A percentile compares a stretch with the other conserved stretches of the same genome.
phyloP scores from a whole-genome alignment of 208 protist species.

The Trypanosoma congolense region DNA sequence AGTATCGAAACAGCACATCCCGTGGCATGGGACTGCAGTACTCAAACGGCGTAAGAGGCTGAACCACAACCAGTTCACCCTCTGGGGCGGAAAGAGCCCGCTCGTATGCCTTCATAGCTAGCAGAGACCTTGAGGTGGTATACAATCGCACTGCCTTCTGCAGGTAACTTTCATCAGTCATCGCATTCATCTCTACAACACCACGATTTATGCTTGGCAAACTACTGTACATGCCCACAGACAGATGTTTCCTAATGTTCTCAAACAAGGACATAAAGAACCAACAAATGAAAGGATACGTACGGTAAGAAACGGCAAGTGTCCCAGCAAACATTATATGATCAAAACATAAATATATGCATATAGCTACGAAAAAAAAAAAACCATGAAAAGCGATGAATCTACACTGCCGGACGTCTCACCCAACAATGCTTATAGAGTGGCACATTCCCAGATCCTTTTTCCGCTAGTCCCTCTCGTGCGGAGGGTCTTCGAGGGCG shows the following conservation, averaged over 20 bases:
- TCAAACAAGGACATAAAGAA: slow-evolving; percentile 5
- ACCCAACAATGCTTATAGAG: too few relatives aligned
- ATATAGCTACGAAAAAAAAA: slow-evolving; percentile 7
- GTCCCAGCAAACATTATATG: slow-evolving; percentile 2
- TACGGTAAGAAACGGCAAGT: neutral
- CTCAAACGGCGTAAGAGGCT: neutral
- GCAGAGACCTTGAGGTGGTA: slow-evolving; percentile 12
- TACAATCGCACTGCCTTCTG: slow-evolving; percentile 3
- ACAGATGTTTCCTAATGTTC: neutral
- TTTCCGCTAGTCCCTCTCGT: too few relatives aligned
- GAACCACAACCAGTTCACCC: neutral
- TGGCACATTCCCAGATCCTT: too few relatives aligned
- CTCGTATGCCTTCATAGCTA: slow-evolving; percentile 27
- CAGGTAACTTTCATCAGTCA: slow-evolving; percentile 11
- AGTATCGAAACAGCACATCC: slow-evolving; percentile 26
- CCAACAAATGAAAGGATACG: neutral
- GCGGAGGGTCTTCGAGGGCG: too few relatives aligned
- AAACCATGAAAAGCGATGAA: too few relatives aligned
- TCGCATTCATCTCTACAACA: neutral
- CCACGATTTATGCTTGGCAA: too few relatives aligned
- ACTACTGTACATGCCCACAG: slow-evolving; percentile 4
- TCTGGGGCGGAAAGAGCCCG: slow-evolving; percentile 9
- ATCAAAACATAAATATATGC: slow-evolving; percentile 8
- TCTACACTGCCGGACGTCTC: too few relatives aligned
- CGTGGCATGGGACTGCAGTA: neutral